A percentile compares a stretch with the other conserved stretches of the same genome.
phyloP scores from a whole-genome alignment of 2,329 filamentous ascomycete genomes.

The Fusarium torreyae region DNA sequence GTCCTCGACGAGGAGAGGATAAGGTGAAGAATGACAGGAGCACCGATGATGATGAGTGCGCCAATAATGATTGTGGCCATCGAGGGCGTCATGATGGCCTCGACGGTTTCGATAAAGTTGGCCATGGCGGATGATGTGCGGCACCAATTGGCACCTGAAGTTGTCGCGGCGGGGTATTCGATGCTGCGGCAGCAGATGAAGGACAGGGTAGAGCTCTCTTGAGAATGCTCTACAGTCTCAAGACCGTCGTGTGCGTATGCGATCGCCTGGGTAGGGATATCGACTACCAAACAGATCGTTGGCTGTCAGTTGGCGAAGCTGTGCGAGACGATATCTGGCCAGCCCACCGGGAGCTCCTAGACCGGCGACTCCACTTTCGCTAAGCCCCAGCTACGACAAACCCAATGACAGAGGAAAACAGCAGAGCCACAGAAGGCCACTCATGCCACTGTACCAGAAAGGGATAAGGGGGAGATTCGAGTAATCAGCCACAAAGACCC shows the following conservation, averaged over 20 bases:
- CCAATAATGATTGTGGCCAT: constrained; percentile 76
- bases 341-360: constrained; percentile 37
- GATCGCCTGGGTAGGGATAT: constrained; percentile 13
- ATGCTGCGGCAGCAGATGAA: background rate
- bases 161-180: background rate
- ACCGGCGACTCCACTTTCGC: constrained; percentile 26
- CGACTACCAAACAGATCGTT: constrained; percentile 3
- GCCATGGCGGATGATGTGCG: constrained; percentile 54
- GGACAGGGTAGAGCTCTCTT: background rate
- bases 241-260: background rate
- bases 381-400: constrained; percentile 26
- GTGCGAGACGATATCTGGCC: constrained; percentile 38
- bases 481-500: constrained; percentile 48
- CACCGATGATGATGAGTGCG: constrained; percentile 76
- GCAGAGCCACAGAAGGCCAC: too few species aligned
- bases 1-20: constrained; percentile 77
- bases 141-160: constrained; percentile 35
- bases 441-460: constrained; percentile 9
- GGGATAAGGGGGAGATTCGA: constrained; percentile 31
- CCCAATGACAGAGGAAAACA: constrained; percentile 12
- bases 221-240: background rate
- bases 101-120: constrained; percentile 59
- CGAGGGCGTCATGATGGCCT: constrained; percentile 73
- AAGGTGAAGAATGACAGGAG: constrained; percentile 84
- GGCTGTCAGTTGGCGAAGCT: constrained; percentile 28